Evolutionary conservation across 2,329 filamentous ascomycete genomes (phyloP), one percentile per base, ranked within the genome.

Genomic region (Pyricularia pennisetigena): DNA sequence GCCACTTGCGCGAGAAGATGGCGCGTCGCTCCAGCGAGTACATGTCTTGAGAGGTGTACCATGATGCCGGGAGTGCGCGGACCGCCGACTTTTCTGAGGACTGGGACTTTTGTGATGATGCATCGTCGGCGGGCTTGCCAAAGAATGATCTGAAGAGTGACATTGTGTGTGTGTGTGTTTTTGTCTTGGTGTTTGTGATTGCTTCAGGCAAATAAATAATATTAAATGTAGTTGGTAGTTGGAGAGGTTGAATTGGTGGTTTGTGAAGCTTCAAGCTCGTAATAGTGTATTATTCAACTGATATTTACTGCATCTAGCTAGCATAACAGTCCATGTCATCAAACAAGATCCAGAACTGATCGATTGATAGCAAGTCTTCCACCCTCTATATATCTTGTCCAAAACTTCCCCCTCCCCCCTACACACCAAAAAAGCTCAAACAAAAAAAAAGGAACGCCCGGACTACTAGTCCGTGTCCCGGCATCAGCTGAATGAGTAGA

Each of bases 1-100:
- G 79, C 85, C 84, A 86, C 72, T 82, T 82, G 71, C 80, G 79
- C 57, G 85, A 87, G 74, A 86, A 87, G 73, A 86, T 83, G 63
- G 84, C 82, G 16, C 85, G 81, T 28, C 82, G 77, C 74, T 87
- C 85, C 1, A 87, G 82, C 72, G 86, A 80, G 71, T 84, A 86
- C 78, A 87, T 83, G 70, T 82, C 81, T n/a, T 77, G 74, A 4
- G 81, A 82, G 14, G 76, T 80, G 74, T 83, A 86, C 84, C 83
- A 86, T 14, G 80, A 81, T 7, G 77, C 78, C 1, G 84, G 84
- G 1, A 86, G 74, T 24, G 83, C 78, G 57, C 76, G 72, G 35
- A 69, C 69, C 2, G 65, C 80, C 2, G 24, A 26, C 10, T 26
- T 62, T 26, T 26, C 59, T 72, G 65, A 71, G 72, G 72, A 77